Conservation (phyloP, 2,329 filamentous ascomycete genomes). For the Fusarium sublunatum region DNA sequence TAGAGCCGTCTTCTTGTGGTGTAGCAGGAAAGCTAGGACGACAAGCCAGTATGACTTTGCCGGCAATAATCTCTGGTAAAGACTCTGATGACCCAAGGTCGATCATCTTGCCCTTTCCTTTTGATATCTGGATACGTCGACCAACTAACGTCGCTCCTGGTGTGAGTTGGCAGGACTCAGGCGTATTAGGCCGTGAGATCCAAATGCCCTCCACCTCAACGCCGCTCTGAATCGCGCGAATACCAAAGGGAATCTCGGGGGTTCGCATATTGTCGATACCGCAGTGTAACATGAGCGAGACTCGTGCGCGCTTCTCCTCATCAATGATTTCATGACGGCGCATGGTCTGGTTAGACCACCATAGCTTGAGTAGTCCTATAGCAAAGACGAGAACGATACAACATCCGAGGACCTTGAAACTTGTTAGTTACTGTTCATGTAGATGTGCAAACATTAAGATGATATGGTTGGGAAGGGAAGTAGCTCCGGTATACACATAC, state of each 20-base stretch:
- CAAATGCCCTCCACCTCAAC: conserved; percentile 88
- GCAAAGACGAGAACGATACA: conserved; percentile 77
- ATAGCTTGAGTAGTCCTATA: conserved; percentile 75
- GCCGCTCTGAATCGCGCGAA: conserved; percentile 85
- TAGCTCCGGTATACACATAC: conserved; percentile 63
- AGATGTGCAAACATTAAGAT: neutral
- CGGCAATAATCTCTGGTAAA: conserved; percentile 1
- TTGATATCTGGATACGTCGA: conserved; percentile 20
- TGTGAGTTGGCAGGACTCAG: conserved; percentile 43
- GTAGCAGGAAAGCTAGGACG: neutral
- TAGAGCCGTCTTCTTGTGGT: conserved; percentile 18
- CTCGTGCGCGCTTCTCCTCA: conserved; percentile 69
- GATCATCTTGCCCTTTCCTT: conserved; percentile 40
- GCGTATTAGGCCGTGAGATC: conserved; percentile 67
- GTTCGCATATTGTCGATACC: conserved; percentile 56
- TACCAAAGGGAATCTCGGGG: conserved; percentile 83
- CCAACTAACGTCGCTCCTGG: conserved; percentile 44
- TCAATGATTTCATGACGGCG: conserved; percentile 72
- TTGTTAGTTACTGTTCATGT: conserved; percentile 7
- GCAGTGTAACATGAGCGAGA: conserved; percentile 65
- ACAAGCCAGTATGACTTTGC: neutral
- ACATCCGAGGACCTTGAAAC: conserved; percentile 73
- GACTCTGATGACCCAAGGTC: conserved; percentile 12
- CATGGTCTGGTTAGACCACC: conserved; percentile 66
- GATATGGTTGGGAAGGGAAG: too few relatives aligned